Base-by-base conservation (phyloP, 768 basidiomycete genomes). In the Gelatoporia subvermispora region DNA sequence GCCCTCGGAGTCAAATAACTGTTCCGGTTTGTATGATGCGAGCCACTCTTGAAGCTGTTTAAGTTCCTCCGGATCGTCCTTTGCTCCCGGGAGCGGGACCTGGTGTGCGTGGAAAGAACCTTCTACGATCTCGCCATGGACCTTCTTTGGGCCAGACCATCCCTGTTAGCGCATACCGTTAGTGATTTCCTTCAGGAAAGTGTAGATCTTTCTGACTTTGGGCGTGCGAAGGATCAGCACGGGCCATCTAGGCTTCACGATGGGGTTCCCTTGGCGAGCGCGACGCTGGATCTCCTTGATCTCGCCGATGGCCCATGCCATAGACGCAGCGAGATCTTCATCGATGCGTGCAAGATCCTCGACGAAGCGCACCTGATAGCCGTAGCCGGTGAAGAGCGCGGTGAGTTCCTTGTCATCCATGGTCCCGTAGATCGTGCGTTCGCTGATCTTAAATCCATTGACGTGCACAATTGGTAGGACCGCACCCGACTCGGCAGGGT, bases 231-330 rank as follows among this genome's bases (percentile, higher is more conserved):
- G 75, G 58, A 93, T 78, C 53, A 96, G 71, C 62, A 93, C 76
- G 3, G 93, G 93, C 89, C 89, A 94, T 37, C 88, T 77, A n/a
- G 93, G 93, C 70, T 93, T 93, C 44, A 82, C 72, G 53, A 90
- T 81, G 15, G 91, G 83, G 2, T 82, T 77, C 2, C 87, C 88
- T 10, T 68, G 71, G 40, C 93, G 81, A 16, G 93, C 92, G 0
- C 85, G 88, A 0, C 66, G 64, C 63, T 96, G 92, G 43, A 94
- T 94, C 55, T 74, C 81, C 57, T 71, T 75, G 51, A 90, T 88
- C 66, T 89, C 83, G 8, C 58, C 67, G 10, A 85, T 62, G 1
- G 87, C 88, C 88, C 91, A 94, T 47, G 87, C 82, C 71, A 95
- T 76, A 17, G 85, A 82, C 1, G 79, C 84, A 3, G 89, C 89